Evolutionary conservation across 306 rosid species (phyloP).

Genomic region (Bauhinia variegata): DNA sequence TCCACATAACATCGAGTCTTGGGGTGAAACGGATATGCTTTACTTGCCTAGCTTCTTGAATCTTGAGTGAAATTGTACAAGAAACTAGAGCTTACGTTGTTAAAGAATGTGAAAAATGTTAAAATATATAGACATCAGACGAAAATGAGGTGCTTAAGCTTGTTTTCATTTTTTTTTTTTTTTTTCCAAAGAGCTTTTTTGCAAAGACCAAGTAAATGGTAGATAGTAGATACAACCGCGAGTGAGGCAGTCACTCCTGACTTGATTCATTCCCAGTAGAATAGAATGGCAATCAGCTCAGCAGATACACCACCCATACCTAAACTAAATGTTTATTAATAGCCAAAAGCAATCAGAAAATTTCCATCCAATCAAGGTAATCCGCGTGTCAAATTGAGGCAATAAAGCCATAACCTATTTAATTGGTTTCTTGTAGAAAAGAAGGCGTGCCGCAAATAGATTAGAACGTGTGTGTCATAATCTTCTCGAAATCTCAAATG

Average conservation of each 20-base stretch:
- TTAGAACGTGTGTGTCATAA: constrained; percentile 44
- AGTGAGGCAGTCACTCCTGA: constrained; percentile 32
- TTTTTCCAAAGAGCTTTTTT: background rate
- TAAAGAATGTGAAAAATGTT: too few relatives aligned
- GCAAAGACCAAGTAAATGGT: constrained; percentile 13
- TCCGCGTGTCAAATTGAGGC: constrained; percentile 27
- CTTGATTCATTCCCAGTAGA: too few relatives aligned
- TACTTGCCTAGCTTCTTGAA: background rate
- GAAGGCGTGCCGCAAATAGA: constrained; percentile 52
- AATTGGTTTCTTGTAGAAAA: constrained; percentile 48
- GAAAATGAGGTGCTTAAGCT: too few relatives aligned
- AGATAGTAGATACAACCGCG: constrained; percentile 47
- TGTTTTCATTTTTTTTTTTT: constrained; percentile 1
- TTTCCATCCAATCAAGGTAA: background rate
- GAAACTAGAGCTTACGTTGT: background rate
- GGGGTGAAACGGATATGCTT: background rate
- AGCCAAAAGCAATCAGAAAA: constrained; percentile 2
- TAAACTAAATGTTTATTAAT: constrained; percentile 33
- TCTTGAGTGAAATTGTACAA: constrained; percentile 7
- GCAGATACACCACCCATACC: constrained; percentile 72
- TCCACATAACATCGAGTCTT: background rate
- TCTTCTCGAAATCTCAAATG: background rate
- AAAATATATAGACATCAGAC: too few relatives aligned
- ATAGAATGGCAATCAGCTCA: too few relatives aligned
- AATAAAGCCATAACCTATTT: too few relatives aligned